Conservation (phyloP, 805 yeast genomes). For the Myxozyma kluyveri region DNA sequence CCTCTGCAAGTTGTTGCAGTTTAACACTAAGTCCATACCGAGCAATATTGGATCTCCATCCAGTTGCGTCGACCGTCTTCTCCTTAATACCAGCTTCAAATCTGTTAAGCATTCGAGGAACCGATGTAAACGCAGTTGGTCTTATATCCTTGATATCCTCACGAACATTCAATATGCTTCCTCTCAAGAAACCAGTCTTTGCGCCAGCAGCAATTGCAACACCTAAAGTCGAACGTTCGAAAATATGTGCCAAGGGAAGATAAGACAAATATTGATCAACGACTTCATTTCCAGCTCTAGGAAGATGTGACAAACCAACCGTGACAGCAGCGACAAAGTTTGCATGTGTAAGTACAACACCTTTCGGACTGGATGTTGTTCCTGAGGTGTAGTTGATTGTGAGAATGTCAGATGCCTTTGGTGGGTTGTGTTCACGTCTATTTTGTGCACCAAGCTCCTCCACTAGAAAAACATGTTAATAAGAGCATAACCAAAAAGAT, state of each 20-base stretch:
- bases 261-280: conserved; percentile 41
- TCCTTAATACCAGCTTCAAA: conserved; percentile 61
- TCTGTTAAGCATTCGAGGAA: conserved; percentile 62
- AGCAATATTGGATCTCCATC: conserved; percentile 45
- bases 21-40: conserved; percentile 46
- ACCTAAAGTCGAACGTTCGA: conserved; percentile 50
- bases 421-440: conserved; percentile 49
- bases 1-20: conserved; percentile 37
- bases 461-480: no score
- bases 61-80: conserved; percentile 46
- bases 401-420: conserved; percentile 52
- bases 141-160: conserved; percentile 56
- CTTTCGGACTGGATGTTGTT: conserved; percentile 73
- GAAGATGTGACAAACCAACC: conserved; percentile 34
- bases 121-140: conserved; percentile 55
- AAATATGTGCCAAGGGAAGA: conserved; percentile 59
- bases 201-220: conserved; percentile 49
- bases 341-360: conserved; percentile 57
- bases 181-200: conserved; percentile 55
- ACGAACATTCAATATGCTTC: conserved; percentile 50
- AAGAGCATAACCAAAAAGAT: neutral
- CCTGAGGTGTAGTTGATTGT: conserved; percentile 74
- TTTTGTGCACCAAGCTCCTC: conserved; percentile 45
- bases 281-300: conserved; percentile 30
- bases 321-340: conserved; percentile 51